These are phyloP conservation scores for Kuraishia molischiana DNA, from an alignment of 805 yeast species.

Conservation along the genomic window DNA sequence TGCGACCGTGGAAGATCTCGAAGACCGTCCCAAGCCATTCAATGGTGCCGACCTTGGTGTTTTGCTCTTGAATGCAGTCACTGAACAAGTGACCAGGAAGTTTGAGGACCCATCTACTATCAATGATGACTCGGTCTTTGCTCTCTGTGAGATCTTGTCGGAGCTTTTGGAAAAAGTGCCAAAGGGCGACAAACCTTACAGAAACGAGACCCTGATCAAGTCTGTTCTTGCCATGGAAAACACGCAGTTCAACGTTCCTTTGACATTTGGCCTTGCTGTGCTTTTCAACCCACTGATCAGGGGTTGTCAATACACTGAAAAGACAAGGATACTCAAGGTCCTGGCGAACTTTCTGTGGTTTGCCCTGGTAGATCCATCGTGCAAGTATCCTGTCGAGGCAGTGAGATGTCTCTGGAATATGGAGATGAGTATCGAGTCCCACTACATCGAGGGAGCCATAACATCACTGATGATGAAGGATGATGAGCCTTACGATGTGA, in stretches of 20 bases:
- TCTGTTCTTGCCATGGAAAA: neutral
- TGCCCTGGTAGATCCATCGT: conserved; percentile 36
- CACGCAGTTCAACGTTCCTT: conserved; percentile 11
- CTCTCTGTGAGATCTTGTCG: conserved; percentile 23
- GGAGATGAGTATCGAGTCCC: conserved; percentile 38
- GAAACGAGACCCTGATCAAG: conserved; percentile 21
- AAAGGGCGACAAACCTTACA: conserved; percentile 17
- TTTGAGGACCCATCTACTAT: conserved; percentile 3
- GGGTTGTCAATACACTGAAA: conserved; percentile 20
- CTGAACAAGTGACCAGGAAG: conserved; percentile 17
- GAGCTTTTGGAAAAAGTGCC: conserved; percentile 37
- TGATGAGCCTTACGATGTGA: conserved; percentile 21
- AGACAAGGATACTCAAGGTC: conserved; percentile 27
- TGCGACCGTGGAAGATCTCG: conserved; percentile 7
- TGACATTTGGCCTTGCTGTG: conserved; percentile 33
- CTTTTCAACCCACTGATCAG: conserved; percentile 26
- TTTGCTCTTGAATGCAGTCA: conserved; percentile 22
- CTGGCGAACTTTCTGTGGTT: conserved; percentile 44
- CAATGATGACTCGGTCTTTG: conserved; percentile 15
- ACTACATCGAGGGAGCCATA: conserved; percentile 66
- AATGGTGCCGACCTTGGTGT: conserved; percentile 33
- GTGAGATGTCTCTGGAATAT: conserved; percentile 57
- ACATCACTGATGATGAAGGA: conserved; percentile 40
- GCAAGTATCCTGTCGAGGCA: conserved; percentile 58
- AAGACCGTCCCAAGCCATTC: conserved; percentile 25